These are phyloP conservation scores for Wilcoxina mikolae DNA, from an alignment of 495 filamentous ascomycete species.

Conservation along the genomic window DNA sequence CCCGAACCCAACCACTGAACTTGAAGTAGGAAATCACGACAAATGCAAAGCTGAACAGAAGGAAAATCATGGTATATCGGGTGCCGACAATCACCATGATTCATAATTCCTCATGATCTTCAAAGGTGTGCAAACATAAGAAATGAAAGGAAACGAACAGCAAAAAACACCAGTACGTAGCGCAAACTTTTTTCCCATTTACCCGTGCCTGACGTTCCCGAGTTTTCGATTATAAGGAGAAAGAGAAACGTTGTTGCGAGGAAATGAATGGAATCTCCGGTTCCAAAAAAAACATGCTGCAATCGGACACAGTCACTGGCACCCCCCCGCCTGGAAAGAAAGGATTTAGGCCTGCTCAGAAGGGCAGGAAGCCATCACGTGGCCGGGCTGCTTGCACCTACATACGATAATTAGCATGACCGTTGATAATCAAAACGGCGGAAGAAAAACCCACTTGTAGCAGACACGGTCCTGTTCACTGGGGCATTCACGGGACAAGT, in stretches of 20 bases:
- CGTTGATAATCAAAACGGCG: not conserved
- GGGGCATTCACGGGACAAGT: conserved; percentile 88
- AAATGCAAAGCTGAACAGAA: not conserved
- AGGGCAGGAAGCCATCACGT: conserved; percentile 85
- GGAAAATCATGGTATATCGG: not conserved
- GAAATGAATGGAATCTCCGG: not conserved
- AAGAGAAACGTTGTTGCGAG: not conserved
- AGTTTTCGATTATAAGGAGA: not conserved
- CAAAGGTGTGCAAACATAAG: too few species aligned
- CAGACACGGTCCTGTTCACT: conserved; percentile 91
- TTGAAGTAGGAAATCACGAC: conserved; percentile 3
- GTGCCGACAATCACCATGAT: too few species aligned
- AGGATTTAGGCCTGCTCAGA: conserved; percentile 34
- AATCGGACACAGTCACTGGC: not conserved
- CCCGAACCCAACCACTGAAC: not conserved
- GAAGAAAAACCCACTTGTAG: conserved; percentile 48
- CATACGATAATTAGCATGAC: conserved; percentile 10
- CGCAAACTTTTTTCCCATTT: not conserved
- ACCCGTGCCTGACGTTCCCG: not conserved
- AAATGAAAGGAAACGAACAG: not conserved
- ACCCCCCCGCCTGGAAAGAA: conserved; percentile 1
- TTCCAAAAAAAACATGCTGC: not conserved
- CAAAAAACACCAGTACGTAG: not conserved
- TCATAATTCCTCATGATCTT: too few species aligned
- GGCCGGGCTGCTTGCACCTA: conserved; percentile 86